These are phyloP conservation scores for Termitomyces sp. DNA, from an alignment of 768 basidiomycete species.

Conservation along the genomic window DNA sequence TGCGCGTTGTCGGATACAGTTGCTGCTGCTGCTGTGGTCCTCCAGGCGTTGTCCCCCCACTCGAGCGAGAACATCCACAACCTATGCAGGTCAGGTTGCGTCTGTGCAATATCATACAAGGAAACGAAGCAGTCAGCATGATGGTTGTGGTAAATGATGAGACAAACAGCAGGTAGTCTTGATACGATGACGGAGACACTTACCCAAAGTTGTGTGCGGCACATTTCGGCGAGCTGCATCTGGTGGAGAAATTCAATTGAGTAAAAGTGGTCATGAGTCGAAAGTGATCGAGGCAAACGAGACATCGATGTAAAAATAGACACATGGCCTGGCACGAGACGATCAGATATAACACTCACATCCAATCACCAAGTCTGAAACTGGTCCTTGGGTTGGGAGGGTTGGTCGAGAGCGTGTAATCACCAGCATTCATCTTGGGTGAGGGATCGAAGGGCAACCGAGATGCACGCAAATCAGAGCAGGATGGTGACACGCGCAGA, in stretches of 20 bases:
- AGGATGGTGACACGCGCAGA: neutral
- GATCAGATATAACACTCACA: constrained; percentile 39
- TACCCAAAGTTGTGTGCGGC: constrained; percentile 85
- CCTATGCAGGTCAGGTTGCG: constrained; percentile 76
- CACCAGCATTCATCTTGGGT: constrained; percentile 18
- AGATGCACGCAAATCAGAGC: constrained; percentile 19
- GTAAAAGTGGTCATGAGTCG: constrained; percentile 6
- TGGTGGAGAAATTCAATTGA: constrained; percentile 24
- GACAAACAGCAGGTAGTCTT: constrained; percentile 1
- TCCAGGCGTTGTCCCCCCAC: constrained; percentile 19
- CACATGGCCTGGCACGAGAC: neutral
- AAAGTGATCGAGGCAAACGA: constrained; percentile 10
- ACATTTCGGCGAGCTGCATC: constrained; percentile 64
- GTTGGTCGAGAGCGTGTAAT: constrained; percentile 60
- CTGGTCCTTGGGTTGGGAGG: constrained; percentile 65
- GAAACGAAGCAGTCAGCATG: constrained; percentile 43
- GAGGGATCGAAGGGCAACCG: constrained; percentile 13
- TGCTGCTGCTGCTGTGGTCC: constrained; percentile 16
- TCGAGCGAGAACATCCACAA: constrained; percentile 59
- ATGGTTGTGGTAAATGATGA: constrained; percentile 9
- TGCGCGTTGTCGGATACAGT: constrained; percentile 18
- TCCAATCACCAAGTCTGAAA: constrained; percentile 72
- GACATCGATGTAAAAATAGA: constrained; percentile 20
- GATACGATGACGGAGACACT: constrained; percentile 24
- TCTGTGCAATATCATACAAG: constrained; percentile 49